phyloP scores from a whole-genome alignment of 495 filamentous ascomycete species.

The Gamarada debralockiae region DNA sequence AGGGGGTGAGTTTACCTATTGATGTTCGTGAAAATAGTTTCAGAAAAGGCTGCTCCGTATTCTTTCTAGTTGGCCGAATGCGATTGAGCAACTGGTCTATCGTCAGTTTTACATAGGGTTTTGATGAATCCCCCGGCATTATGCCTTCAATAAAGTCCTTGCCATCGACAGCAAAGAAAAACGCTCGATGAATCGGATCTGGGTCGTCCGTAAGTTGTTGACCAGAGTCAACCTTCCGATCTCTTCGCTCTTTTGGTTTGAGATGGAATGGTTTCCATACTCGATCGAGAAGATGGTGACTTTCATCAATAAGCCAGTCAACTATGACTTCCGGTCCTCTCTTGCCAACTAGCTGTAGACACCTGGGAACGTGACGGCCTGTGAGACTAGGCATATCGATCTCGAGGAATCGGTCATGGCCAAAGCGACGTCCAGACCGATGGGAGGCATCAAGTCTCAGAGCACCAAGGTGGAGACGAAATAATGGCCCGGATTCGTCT shows the following conservation, averaged over 20 bases:
- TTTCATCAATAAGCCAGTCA: constrained; percentile 18
- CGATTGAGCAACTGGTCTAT: constrained; percentile 44
- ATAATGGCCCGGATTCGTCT: background rate
- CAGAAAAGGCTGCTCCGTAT: constrained; percentile 39
- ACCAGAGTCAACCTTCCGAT: constrained; percentile 11
- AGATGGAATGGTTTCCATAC: constrained; percentile 19
- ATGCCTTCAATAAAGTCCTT: constrained; percentile 7
- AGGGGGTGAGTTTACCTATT: constrained; percentile 32
- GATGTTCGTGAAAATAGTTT: constrained; percentile 47
- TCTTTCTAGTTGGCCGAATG: constrained; percentile 41
- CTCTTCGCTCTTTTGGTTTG: constrained; percentile 14
- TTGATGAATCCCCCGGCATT: background rate
- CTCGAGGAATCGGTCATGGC: constrained; percentile 22
- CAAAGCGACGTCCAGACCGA: constrained; percentile 18
- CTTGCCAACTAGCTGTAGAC: background rate
- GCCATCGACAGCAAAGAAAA: constrained; percentile 52
- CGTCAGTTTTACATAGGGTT: constrained; percentile 25
- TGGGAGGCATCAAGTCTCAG: constrained; percentile 18
- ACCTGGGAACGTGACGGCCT: constrained; percentile 12
- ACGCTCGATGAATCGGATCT: constrained; percentile 35
- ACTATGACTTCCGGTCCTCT: constrained; percentile 5
- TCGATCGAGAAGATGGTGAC: constrained; percentile 13
- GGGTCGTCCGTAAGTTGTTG: constrained; percentile 6
- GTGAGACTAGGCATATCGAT: constrained; percentile 18
- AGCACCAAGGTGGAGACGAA: constrained; percentile 15